These are phyloP conservation scores for Hericium coralloides DNA, from an alignment of 768 basidiomycete genomes.

Conservation along the genomic window DNA sequence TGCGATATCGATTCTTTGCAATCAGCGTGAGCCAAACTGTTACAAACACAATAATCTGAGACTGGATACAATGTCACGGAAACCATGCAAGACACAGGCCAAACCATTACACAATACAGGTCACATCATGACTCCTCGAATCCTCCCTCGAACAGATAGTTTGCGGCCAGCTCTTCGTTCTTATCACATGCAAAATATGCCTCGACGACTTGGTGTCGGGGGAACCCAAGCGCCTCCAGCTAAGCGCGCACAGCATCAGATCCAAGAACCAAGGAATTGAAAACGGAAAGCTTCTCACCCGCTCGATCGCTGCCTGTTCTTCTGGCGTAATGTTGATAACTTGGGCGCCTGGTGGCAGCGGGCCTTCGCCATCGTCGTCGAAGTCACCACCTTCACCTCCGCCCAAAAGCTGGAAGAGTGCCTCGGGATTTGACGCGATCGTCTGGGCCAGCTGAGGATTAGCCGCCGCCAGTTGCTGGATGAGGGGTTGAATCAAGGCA, in stretches of 20 bases:
- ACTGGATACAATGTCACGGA: neutral
- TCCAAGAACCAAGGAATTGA: neutral
- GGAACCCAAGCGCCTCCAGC: constrained; percentile 85
- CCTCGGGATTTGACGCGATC: constrained; percentile 65
- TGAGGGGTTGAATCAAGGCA: constrained; percentile 59
- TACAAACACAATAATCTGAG: neutral
- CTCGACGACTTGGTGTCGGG: constrained; percentile 71
- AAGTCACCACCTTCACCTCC: constrained; percentile 30
- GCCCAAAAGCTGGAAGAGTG: constrained; percentile 54
- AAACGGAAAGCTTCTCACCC: constrained; percentile 44
- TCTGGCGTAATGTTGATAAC: constrained; percentile 76
- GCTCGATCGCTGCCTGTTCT: constrained; percentile 80
- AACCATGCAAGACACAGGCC: neutral
- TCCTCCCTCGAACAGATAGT: constrained; percentile 75
- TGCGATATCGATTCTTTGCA: neutral
- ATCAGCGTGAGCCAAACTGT: neutral
- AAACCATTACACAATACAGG: constrained; percentile 3
- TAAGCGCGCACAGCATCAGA: constrained; percentile 22
- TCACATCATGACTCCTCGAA: constrained; percentile 37
- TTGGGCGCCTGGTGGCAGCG: constrained; percentile 39
- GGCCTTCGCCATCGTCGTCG: constrained; percentile 32
- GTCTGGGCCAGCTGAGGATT: constrained; percentile 72
- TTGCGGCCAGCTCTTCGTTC: constrained; percentile 95
- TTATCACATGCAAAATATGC: constrained; percentile 94
- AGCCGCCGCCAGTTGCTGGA: constrained; percentile 69